Base-by-base conservation (phyloP, 2,329 filamentous ascomycete genomes). In the Rutstroemia sp. region DNA sequence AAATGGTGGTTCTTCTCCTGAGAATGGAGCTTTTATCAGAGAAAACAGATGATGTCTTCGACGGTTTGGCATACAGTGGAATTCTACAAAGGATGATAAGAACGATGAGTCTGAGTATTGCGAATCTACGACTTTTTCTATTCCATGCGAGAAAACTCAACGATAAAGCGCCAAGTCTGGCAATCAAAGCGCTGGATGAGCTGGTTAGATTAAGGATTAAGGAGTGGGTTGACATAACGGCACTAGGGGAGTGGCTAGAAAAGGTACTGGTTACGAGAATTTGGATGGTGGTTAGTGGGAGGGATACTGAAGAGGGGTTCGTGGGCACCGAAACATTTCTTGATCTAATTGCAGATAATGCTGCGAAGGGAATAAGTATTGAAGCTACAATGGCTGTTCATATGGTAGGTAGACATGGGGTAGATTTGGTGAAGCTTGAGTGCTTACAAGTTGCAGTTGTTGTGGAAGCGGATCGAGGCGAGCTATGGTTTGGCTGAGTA, bases 381-480 rank as follows among this genome's bases (percentile, higher is more conserved):
- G 77, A 81, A 60, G 83, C 83, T 5, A 82, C 87, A 12, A 81
- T 83, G 60, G 84, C 86, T 37, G 80, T 81, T 6, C 86, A 89
- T 63, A 87, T 82, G 37, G 83, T 87, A 67, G 63, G 79, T 69
- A 34, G 27, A 14, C 9, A 46, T 27, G 10, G 21, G 16, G 9
- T 3, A 4, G 2, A 3, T 19, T 12, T 38, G 9, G 30, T 3
- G 34, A 30, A 17, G 23, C 8, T 23, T 6, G 10, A 4, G 34
- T 14, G 37, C 62, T 65, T 46, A 67, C 30, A 38, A 16, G 10
- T 9, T 6, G 60, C 58, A 92, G 87, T 70, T 96, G 3, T 72
- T 96, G 3, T 96, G 91, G 90, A 94, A 90, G 70, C 80, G 78
- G 25, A 75, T 88, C n/a, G 87, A 91, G 52, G 71, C 75, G 1